Evolutionary conservation across 2,329 filamentous ascomycete species (phyloP).

Genomic region (Leptodontidium sp.): DNA sequence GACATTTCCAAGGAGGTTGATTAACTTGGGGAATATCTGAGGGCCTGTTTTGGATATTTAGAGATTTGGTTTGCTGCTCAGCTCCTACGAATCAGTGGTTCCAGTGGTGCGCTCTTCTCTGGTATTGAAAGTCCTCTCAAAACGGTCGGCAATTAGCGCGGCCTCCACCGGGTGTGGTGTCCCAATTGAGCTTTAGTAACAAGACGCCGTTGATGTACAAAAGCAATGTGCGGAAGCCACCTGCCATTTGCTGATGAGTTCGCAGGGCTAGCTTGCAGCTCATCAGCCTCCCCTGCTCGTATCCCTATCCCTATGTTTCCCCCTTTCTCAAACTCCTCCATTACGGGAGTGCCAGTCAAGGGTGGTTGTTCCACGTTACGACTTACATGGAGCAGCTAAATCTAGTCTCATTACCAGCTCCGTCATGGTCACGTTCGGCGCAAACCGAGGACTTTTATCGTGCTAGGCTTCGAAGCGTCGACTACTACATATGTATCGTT

Average conservation of each 20-base stretch:
- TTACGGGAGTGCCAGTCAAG: not conserved
- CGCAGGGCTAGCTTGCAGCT: slow-evolving; percentile 5
- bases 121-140: too few species aligned
- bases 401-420: slow-evolving; percentile 1
- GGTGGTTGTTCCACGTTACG: slow-evolving; percentile 3
- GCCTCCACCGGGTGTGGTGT: not conserved
- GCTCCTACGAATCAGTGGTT: not conserved
- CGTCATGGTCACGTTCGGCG: slow-evolving; percentile 6
- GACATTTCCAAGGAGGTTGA: too few species aligned
- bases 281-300: slow-evolving; percentile 15
- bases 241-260: not conserved
- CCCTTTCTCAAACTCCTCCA: not conserved
- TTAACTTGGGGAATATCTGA: too few species aligned
- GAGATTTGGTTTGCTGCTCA: not conserved
- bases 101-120: too few species aligned
- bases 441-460: not conserved
- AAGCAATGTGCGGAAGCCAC: not conserved
- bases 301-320: not conserved
- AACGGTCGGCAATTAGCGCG: slow-evolving; percentile 10
- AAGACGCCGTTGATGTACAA: not conserved
- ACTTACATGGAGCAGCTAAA: not conserved
- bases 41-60: not conserved
- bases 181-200: not conserved
- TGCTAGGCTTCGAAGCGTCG: not conserved
- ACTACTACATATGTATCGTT: not conserved